Conservation (phyloP, 139 green algal genomes). For the Ulvella scutata region DNA sequence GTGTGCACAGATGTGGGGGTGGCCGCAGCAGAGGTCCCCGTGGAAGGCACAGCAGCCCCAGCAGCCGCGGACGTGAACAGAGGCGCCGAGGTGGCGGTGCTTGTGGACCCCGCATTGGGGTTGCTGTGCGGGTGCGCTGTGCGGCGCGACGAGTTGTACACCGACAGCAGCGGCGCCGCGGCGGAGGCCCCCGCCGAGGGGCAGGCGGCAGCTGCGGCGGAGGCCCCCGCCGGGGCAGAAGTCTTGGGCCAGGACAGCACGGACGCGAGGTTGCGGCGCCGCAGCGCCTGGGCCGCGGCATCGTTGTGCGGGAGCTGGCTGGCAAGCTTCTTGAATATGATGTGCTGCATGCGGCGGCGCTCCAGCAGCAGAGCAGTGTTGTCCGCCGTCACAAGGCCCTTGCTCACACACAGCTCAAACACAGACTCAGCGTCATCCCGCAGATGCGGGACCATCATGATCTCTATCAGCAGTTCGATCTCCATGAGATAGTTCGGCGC, state of each 20-base stretch:
- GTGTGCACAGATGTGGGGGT: neutral
- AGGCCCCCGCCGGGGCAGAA: neutral
- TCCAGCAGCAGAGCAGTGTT: conserved; percentile 18
- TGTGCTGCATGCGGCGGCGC: conserved; percentile 22
- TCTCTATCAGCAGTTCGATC: conserved; percentile 19
- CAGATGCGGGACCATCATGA: conserved; percentile 8
- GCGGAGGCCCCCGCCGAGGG: neutral
- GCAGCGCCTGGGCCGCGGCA: neutral
- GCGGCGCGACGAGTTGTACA: too few species aligned
- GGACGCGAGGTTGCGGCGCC: neutral
- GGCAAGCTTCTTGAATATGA: conserved; percentile 1
- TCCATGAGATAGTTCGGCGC: neutral
- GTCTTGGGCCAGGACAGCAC: neutral
- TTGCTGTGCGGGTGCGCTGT: too few species aligned
- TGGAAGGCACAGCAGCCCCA: neutral
- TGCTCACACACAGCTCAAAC: conserved; percentile 9
- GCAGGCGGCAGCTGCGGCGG: neutral
- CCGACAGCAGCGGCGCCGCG: neutral
- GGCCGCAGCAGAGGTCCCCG: neutral
- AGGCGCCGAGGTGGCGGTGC: too few species aligned
- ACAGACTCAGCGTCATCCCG: conserved; percentile 8
- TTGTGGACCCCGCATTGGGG: too few species aligned
- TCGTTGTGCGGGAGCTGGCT: neutral
- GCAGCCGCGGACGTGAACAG: neutral
- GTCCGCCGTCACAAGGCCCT: conserved; percentile 8